Conservation (phyloP, 768 basidiomycete species). For the Paxillus ammoniavirescens region DNA sequence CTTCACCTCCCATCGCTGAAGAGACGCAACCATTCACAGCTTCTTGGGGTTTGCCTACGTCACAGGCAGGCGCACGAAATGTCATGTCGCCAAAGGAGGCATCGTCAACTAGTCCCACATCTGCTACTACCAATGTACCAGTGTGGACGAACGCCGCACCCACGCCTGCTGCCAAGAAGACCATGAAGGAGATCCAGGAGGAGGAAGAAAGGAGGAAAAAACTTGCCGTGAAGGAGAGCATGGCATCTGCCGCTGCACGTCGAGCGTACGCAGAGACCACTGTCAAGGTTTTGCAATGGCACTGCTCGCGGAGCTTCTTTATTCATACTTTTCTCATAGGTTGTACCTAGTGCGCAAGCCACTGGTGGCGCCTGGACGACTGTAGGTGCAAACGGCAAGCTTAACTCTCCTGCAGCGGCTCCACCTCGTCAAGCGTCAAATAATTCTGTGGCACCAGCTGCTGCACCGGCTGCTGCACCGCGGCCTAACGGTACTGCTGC, state of each 20-base stretch:
- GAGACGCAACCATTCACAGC: slow-evolving; percentile 62
- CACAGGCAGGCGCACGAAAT: slow-evolving; percentile 64
- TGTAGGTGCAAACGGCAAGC: slow-evolving; percentile 78
- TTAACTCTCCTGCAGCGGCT: slow-evolving; percentile 25
- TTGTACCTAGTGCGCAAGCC: slow-evolving; percentile 26
- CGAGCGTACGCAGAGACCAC: slow-evolving; percentile 80
- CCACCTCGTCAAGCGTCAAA: slow-evolving; percentile 34
- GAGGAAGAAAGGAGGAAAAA: slow-evolving; percentile 91
- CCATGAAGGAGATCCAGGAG: slow-evolving; percentile 98
- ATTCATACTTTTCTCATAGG: slow-evolving; percentile 25
- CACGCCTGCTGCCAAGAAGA: slow-evolving; percentile 67
- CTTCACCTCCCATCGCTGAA: slow-evolving; percentile 41
- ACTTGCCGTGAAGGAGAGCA: slow-evolving; percentile 55
- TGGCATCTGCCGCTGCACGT: slow-evolving; percentile 54
- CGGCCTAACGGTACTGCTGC: slow-evolving; percentile 40
- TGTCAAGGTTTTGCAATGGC: slow-evolving; percentile 52
- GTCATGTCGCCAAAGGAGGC: slow-evolving; percentile 42
- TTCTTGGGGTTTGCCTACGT: slow-evolving; percentile 86
- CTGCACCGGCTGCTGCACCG: slow-evolving; percentile 31
- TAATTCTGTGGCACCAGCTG: slow-evolving; percentile 27
- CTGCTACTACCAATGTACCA: slow-evolving; percentile 37
- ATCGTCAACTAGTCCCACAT: slow-evolving; percentile 17
- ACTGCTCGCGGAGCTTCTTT: neutral
- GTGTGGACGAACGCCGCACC: slow-evolving; percentile 76
- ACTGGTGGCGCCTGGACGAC: slow-evolving; percentile 79